Percentiles rank a stretch among this genome's conserved stretches.
Conservation (phyloP, 768 basidiomycete genomes). For the Mycena leptocephala region DNA sequence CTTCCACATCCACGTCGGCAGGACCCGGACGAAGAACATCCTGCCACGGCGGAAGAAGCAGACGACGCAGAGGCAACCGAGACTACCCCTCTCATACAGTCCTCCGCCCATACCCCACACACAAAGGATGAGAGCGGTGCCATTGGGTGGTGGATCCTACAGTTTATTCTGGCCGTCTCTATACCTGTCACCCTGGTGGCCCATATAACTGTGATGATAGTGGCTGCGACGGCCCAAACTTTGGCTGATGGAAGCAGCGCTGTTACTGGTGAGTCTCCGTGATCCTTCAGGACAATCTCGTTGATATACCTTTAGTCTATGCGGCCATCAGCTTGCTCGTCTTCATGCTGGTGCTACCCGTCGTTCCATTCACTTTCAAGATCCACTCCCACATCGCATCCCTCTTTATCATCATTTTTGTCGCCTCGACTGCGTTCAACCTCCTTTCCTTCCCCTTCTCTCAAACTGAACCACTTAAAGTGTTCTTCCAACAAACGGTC, state of each 20-base stretch:
- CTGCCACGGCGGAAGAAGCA: slow-evolving; percentile 24
- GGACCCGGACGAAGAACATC: slow-evolving; percentile 34
- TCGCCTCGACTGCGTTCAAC: slow-evolving; percentile 60
- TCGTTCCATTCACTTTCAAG: slow-evolving; percentile 77
- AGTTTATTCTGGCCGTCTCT: slow-evolving; percentile 70
- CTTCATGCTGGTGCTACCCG: slow-evolving; percentile 69
- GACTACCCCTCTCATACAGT: slow-evolving; percentile 68
- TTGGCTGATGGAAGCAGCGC: slow-evolving; percentile 75
- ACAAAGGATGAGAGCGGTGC: slow-evolving; percentile 43
- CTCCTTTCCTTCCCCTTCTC: slow-evolving; percentile 76
- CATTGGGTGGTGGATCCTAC: slow-evolving; percentile 70
- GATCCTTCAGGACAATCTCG: neutral
- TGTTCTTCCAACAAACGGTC: slow-evolving; percentile 80
- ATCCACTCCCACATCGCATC: slow-evolving; percentile 51
- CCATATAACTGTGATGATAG: slow-evolving; percentile 64
- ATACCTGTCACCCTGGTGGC: slow-evolving; percentile 67
- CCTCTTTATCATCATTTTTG: slow-evolving; percentile 57
- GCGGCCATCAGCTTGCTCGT: slow-evolving; percentile 60
- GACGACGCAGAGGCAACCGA: slow-evolving; percentile 65
- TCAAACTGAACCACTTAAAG: slow-evolving; percentile 72
- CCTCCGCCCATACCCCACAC: slow-evolving; percentile 3
- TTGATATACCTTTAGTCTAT: slow-evolving; percentile 63
- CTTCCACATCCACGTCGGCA: slow-evolving; percentile 35
- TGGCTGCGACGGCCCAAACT: slow-evolving; percentile 70
- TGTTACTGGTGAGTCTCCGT: slow-evolving; percentile 59